Base-by-base conservation (phyloP, 1,284 basidiomycete genomes). In the Boletellus deceptivus region DNA sequence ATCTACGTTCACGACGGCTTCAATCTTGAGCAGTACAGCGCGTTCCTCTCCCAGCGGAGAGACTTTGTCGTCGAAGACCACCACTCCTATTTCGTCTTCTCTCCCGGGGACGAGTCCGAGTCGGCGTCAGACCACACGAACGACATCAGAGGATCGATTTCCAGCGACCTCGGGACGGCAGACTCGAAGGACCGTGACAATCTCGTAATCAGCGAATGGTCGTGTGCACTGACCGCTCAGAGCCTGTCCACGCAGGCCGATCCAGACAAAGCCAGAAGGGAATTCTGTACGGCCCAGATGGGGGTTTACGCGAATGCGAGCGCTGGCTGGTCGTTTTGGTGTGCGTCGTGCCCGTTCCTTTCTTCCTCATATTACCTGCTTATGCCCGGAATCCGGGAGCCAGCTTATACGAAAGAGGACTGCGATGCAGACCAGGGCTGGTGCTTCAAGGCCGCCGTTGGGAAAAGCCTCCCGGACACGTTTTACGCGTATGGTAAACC, bases 11-110 rank as follows among this genome's bases (percentile, higher is more conserved):
- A 91, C 62, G 85, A 91, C 57, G 89, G 74, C 1, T 92, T 90
- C 64, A 75, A 88, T 57, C 71, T 88, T 39, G 63, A 72, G 9
- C 72, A 77, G 13, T 88, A 82, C 59, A 77, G 75, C 44, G 62
- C 73, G 14, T 89, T 76, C 56, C 71, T 86, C 20, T 70, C 76
- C 2, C 70, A 72, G 27, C 73, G 86, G 33, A 64, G 67, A 0
- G 88, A 91, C 62, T 91, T 90, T 59, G 76, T 89, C 34, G 81
- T 91, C 27, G 78, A 86, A 56, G 89, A 91, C 57, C 82, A 89
- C 63, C 89, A 91, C 63, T 83, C 86, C 3, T 85, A 86, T 68
- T 86, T 83, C 57, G 86, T 89, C 48, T 89, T 82, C 62, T 77
- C 78, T 3, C 63, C 76, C 8, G 57, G 68, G 7, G 78, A 84